Evolutionary conservation across 2,329 filamentous ascomycete genomes (phyloP).

Genomic region (Alternaria atra): DNA sequence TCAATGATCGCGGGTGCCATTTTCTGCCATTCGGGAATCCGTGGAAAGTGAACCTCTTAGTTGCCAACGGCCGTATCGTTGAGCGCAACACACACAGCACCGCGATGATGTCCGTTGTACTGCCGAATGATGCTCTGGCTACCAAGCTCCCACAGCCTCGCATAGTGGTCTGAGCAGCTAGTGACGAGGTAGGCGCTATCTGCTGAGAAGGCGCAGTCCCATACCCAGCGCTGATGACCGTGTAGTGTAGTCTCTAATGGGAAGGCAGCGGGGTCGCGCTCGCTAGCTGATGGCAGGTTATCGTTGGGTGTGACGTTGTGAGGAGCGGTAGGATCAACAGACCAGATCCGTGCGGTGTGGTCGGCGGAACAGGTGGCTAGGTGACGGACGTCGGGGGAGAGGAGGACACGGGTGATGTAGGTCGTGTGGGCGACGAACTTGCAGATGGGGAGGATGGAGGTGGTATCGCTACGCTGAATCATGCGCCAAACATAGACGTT

Average conservation of each 20-base stretch:
- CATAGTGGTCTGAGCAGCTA: conserved; percentile 92
- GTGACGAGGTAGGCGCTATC: conserved; percentile 94
- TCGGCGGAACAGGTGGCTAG: conserved; percentile 93
- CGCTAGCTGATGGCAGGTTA: conserved; percentile 43
- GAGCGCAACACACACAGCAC: conserved; percentile 89
- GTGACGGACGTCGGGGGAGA: conserved; percentile 93
- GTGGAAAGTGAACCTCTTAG: conserved; percentile 13
- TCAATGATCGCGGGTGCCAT: neutral
- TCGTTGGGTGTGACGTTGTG: conserved; percentile 47
- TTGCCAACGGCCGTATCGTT: conserved; percentile 71
- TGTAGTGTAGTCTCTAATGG: conserved; percentile 86
- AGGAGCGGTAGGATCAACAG: conserved; percentile 68
- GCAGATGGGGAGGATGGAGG: conserved; percentile 84
- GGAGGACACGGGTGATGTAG: conserved; percentile 89
- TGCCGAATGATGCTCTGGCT: conserved; percentile 91
- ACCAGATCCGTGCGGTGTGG: conserved; percentile 96
- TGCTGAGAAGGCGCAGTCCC: conserved; percentile 95
- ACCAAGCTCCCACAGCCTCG: conserved; percentile 85
- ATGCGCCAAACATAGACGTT: conserved; percentile 98
- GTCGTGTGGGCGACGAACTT: conserved; percentile 91
- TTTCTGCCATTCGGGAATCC: neutral
- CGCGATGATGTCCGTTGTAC: conserved; percentile 93
- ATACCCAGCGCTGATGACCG: conserved; percentile 94
- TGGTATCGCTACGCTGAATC: conserved; percentile 81
- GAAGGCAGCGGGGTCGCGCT: conserved; percentile 66